These are phyloP conservation scores for Globisporangium carolinianum DNA, from an alignment of 352 stramenopile species.

Conservation along the genomic window DNA sequence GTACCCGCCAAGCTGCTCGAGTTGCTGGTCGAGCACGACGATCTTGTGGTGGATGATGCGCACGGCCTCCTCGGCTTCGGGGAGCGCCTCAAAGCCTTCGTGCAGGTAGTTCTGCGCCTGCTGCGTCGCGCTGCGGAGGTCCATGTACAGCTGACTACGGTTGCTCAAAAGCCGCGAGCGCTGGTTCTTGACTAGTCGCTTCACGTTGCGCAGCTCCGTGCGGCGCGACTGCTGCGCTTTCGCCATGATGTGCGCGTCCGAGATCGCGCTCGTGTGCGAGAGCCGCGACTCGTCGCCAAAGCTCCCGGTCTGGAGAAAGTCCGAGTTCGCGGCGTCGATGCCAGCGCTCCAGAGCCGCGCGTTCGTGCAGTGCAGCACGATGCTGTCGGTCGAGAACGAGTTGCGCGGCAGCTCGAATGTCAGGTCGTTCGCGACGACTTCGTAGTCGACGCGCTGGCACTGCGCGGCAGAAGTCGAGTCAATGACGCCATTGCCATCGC, in stretches of 20 bases:
- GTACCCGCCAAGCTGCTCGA: constrained; percentile 56
- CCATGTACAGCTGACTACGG: constrained; percentile 70
- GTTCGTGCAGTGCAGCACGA: constrained; percentile 71
- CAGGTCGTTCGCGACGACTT: constrained; percentile 79
- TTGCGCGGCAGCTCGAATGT: constrained; percentile 68
- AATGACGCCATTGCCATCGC: too few species aligned
- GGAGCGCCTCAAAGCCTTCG: constrained; percentile 70
- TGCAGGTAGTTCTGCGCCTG: constrained; percentile 81
- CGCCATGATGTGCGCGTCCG: constrained; percentile 27
- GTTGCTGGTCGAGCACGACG: constrained; percentile 61
- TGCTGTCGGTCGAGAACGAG: constrained; percentile 70
- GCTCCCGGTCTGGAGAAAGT: constrained; percentile 72
- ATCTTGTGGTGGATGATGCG: constrained; percentile 83
- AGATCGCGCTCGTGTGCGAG: constrained; percentile 28
- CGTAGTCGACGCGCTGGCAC: constrained; percentile 25
- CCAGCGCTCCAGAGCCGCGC: constrained; percentile 66
- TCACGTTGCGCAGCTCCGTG: constrained; percentile 62
- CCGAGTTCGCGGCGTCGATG: constrained; percentile 48
- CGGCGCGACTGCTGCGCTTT: constrained; percentile 56
- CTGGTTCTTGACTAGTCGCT: constrained; percentile 77
- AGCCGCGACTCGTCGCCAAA: constrained; percentile 53
- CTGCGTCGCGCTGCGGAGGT: constrained; percentile 75
- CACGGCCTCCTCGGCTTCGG: constrained; percentile 70
- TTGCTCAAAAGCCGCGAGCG: constrained; percentile 76
- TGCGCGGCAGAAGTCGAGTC: neutral